These are phyloP conservation scores for Dioszegia aurantiaca DNA, from an alignment of 768 basidiomycete species.

Conservation along the genomic window DNA sequence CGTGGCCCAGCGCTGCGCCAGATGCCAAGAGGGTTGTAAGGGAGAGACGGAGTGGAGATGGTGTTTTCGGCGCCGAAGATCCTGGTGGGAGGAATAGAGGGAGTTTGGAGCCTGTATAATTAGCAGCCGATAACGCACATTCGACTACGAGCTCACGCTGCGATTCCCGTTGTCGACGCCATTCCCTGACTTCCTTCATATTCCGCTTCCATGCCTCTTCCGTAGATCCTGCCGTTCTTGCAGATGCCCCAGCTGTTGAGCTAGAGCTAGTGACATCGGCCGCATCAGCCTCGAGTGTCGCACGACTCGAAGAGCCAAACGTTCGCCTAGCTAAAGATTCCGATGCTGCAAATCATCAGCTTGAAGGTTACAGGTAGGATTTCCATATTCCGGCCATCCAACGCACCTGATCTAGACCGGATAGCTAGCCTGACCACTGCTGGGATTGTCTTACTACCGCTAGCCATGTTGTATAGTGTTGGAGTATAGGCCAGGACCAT, in stretches of 20 bases:
- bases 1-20: conserved; percentile 91
- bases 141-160: conserved; percentile 21
- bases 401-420: not conserved
- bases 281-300: not conserved
- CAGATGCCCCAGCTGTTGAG: not conserved
- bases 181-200: conserved; percentile 40
- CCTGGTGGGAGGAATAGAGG: conserved; percentile 18
- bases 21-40: conserved; percentile 86
- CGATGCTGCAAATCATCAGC: not conserved
- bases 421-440: not conserved
- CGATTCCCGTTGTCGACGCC: conserved; percentile 27
- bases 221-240: conserved; percentile 19
- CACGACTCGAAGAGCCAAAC: not conserved
- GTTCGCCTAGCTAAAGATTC: conserved; percentile 1
- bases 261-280: conserved; percentile 27
- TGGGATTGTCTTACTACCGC: not conserved
- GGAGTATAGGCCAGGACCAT: not conserved
- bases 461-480: not conserved
- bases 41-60: conserved; percentile 63
- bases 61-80: conserved; percentile 1
- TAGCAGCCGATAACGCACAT: not conserved
- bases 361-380: too few species aligned
- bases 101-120: conserved; percentile 12
- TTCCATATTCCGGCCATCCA: too few species aligned
- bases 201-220: conserved; percentile 47